Conservation (phyloP, 768 basidiomycete species). For the Tephrocybe sp. region DNA sequence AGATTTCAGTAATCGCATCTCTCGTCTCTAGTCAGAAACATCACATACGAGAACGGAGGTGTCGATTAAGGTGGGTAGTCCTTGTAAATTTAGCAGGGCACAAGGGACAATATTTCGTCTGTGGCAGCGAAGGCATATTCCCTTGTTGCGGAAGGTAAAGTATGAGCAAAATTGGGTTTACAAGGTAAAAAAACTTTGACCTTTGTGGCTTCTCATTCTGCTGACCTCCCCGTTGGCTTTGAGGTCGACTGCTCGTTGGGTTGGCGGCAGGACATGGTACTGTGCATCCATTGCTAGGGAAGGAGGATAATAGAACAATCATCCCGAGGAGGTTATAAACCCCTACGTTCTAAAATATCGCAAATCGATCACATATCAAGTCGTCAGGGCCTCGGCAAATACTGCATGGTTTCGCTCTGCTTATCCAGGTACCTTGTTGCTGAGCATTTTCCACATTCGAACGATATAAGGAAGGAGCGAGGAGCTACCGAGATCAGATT, state of each 20-base stretch:
- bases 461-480: neutral
- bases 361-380: constrained; percentile 9
- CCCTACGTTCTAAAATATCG: constrained; percentile 13
- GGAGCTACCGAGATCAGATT: constrained; percentile 9
- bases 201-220: constrained; percentile 42
- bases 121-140: constrained; percentile 69
- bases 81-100: constrained; percentile 75
- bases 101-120: constrained; percentile 64
- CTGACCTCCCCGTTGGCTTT: constrained; percentile 43
- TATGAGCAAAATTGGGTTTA: neutral
- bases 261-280: constrained; percentile 23
- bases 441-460: constrained; percentile 2
- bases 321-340: constrained; percentile 32
- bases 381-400: constrained; percentile 7
- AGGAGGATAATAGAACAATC: constrained; percentile 21
- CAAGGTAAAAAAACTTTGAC: constrained; percentile 14
- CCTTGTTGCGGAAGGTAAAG: constrained; percentile 30
- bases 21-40: neutral
- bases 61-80: constrained; percentile 71
- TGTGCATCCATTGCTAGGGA: constrained; percentile 28
- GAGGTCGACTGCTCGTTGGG: constrained; percentile 31
- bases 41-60: constrained; percentile 64
- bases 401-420: neutral
- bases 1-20: constrained; percentile 6
- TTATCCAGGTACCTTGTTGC: constrained; percentile 1